These are phyloP conservation scores for Brassica juncea DNA, from an alignment of 345 rosid species.

Conservation along the genomic window DNA sequence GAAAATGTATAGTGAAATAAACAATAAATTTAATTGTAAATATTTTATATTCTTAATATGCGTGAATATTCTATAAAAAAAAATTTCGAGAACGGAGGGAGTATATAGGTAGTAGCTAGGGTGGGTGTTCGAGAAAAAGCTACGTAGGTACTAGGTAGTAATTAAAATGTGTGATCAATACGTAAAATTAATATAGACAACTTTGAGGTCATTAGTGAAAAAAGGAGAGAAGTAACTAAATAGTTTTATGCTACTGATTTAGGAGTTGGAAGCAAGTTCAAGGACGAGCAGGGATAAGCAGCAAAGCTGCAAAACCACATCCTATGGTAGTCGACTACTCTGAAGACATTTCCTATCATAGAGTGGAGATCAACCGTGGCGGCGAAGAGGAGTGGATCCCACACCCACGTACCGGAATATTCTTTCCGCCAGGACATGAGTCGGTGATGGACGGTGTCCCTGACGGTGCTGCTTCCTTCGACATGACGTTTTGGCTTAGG, in stretches of 20 bases:
- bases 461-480: conserved; percentile 50
- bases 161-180: background rate
- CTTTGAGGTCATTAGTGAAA: background rate
- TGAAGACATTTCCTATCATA: conserved; percentile 16
- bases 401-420: conserved; percentile 69
- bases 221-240: background rate
- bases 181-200: background rate
- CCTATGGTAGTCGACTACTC: conserved; percentile 13
- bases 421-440: conserved; percentile 57
- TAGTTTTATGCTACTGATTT: background rate
- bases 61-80: no score
- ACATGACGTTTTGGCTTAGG: conserved; percentile 54
- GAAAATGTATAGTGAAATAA: no score
- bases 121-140: background rate
- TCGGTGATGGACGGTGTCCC: conserved; percentile 65
- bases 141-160: background rate
- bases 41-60: no score
- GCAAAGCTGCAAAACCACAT: conserved; percentile 31
- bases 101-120: background rate
- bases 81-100: no score
- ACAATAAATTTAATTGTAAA: no score
- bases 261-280: conserved; percentile 38
- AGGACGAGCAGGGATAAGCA: conserved; percentile 27
- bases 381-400: conserved; percentile 56
- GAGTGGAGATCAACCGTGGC: background rate